These are phyloP conservation scores for Chernovozyma sophiae-reginae DNA, from an alignment of 1,139 yeast genomes.

Conservation along the genomic window DNA sequence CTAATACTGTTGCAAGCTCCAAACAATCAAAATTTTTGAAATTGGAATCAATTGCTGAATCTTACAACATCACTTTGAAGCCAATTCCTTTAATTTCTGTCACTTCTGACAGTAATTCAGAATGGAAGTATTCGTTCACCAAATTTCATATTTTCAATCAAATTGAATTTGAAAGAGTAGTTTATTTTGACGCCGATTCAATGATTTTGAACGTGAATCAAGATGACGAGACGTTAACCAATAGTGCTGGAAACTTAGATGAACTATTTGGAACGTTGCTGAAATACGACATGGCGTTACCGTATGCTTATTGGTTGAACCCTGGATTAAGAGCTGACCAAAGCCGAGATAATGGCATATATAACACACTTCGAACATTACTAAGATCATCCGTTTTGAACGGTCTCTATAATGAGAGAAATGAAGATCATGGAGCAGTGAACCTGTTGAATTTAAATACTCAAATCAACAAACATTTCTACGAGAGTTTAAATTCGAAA, in stretches of 20 bases:
- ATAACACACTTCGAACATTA: neutral
- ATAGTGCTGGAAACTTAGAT: constrained; percentile 21
- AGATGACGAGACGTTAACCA: constrained; percentile 9
- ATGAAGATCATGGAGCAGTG: neutral
- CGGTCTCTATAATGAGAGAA: neutral
- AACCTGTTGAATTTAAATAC: neutral
- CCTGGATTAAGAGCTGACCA: neutral
- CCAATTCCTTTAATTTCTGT: constrained; percentile 17
- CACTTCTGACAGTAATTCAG: constrained; percentile 15
- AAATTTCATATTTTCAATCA: constrained; percentile 51
- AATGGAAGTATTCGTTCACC: constrained; percentile 53
- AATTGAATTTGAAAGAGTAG: constrained; percentile 37
- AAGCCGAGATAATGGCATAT: neutral
- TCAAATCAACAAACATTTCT: neutral
- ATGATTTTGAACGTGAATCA: constrained; percentile 20
- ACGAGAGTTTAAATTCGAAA: neutral
- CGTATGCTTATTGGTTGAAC: constrained; percentile 40
- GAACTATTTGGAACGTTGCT: constrained; percentile 29
- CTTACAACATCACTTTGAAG: constrained; percentile 17
- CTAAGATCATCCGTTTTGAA: neutral
- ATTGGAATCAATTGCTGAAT: constrained; percentile 5
- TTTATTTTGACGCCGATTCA: constrained; percentile 44
- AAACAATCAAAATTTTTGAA: neutral
- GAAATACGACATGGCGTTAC: constrained; percentile 27
- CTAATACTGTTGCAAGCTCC: no score